Evolutionary conservation across 2,329 filamentous ascomycete species (phyloP), one percentile per base, ranked within the genome.

Genomic region (Trichoderma guizhouense): DNA sequence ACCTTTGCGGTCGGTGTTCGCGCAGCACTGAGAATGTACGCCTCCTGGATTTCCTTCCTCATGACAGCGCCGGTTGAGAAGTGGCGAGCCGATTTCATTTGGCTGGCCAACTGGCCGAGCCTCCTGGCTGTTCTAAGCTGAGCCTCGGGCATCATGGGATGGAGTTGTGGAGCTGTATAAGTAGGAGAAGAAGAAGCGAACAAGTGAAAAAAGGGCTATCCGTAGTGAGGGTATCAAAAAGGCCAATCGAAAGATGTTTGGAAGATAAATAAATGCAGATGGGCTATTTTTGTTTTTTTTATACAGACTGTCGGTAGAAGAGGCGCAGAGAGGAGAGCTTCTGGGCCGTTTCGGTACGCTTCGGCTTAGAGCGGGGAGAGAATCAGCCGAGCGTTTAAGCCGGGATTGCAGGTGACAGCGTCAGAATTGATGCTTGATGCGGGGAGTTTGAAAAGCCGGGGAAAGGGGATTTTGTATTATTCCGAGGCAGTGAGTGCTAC

Each of bases 1-100:
- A 96, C 95, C 86, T 96, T 97, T 76, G 91, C 93, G 21, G 93
- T 97, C 2, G 96, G 95, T 64, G 96, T 99, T 77, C 96, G 88
- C 18, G 95, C 89, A 12, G 93, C 96, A 79, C 94, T 95, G 74
- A 99, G 83, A 76, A 99, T 98, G 83, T 98, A 99, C 62, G 93
- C 95, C 81, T 98, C 94, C 79, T 93, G 91, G 69, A 97, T 88
- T 79, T 97, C 92, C 82, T 91, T 85, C 73, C 81, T 82, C 43
- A 85, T 78, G n/a, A 80, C 76, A 53, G 81, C 72, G 66, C 81
- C 79, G 15, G 82, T 83, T 43, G 86, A 87, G 76, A 89, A 88
- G 67, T 79, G 80, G 67, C 86, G 84, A 66, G 79, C 77, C 36
- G 82, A 75, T 71, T 79, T 81, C 78, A 82, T 79, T 79, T 84